phyloP scores from a whole-genome alignment of 2,329 filamentous ascomycete species.

The Xylaria sp. region DNA sequence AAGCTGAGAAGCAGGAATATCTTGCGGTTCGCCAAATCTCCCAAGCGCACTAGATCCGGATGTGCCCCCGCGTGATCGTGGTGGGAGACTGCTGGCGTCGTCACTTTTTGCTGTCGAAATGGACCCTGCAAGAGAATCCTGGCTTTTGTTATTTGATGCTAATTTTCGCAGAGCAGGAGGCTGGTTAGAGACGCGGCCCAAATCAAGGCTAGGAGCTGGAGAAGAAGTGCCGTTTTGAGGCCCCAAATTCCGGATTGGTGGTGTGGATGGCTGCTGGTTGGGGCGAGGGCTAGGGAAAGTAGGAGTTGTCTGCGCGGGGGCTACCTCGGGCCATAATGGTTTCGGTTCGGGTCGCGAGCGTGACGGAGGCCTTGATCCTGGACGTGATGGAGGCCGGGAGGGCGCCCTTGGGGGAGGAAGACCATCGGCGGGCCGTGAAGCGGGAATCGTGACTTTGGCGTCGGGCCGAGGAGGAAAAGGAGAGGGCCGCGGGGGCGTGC shows the following conservation, averaged over 20 bases:
- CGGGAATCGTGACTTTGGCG: constrained; percentile 27
- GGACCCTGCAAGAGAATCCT: constrained; percentile 66
- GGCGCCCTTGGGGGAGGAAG: constrained; percentile 37
- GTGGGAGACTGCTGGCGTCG: constrained; percentile 61
- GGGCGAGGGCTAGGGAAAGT: constrained; percentile 40
- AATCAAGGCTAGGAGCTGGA: constrained; percentile 64
- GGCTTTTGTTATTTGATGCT: constrained; percentile 64
- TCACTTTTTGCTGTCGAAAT: constrained; percentile 61
- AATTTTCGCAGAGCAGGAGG: constrained; percentile 59
- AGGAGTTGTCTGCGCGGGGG: constrained; percentile 18
- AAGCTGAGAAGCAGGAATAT: constrained; percentile 52
- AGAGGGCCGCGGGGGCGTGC: constrained; percentile 41
- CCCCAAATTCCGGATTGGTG: constrained; percentile 49
- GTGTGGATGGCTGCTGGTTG: constrained; percentile 44
- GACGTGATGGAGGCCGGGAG: constrained; percentile 39
- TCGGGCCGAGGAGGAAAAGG: constrained; percentile 35
- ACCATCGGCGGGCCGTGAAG: constrained; percentile 41
- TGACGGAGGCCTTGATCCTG: constrained; percentile 36
- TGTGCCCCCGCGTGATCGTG: constrained; percentile 65
- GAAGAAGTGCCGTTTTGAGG: constrained; percentile 58
- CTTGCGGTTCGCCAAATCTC: constrained; percentile 53
- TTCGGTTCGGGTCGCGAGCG: constrained; percentile 41
- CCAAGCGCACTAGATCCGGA: constrained; percentile 54
- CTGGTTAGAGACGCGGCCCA: constrained; percentile 55
- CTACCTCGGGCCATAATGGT: constrained; percentile 33